phyloP scores from a whole-genome alignment of 495 filamentous ascomycete species.

The Talaromyces nanjingensis region DNA sequence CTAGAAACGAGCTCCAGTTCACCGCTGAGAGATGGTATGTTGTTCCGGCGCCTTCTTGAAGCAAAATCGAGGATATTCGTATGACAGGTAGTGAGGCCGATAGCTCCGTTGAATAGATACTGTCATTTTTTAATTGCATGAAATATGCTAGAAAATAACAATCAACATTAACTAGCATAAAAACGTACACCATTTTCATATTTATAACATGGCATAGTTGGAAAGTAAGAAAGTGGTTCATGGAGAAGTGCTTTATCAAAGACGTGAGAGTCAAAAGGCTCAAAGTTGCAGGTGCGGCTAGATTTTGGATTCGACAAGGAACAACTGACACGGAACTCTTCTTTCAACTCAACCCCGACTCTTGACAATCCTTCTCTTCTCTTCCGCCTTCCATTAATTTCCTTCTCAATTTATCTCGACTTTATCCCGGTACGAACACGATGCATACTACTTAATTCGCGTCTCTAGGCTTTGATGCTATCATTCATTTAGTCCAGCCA shows the following conservation, averaged over 20 bases:
- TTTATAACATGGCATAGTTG: too few species aligned
- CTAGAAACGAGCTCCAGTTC: background rate
- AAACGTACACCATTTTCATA: too few species aligned
- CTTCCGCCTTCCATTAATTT: background rate
- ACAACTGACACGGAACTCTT: background rate
- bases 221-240: too few species aligned
- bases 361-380: background rate
- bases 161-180: too few species aligned
- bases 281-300: background rate
- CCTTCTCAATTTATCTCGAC: background rate
- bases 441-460: background rate
- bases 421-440: background rate
- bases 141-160: too few species aligned
- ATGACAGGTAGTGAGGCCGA: too few species aligned
- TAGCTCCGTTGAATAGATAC: too few species aligned
- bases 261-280: background rate
- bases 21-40: too few species aligned
- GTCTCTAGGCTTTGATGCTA: background rate
- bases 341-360: background rate
- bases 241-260: background rate
- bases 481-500: background rate
- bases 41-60: too few species aligned
- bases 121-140: too few species aligned
- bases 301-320: background rate
- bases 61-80: too few species aligned